Evolutionary conservation across 2,329 filamentous ascomycete genomes (phyloP), one percentile per base, ranked within the genome.

Genomic region (Apiospora pterosperma): DNA sequence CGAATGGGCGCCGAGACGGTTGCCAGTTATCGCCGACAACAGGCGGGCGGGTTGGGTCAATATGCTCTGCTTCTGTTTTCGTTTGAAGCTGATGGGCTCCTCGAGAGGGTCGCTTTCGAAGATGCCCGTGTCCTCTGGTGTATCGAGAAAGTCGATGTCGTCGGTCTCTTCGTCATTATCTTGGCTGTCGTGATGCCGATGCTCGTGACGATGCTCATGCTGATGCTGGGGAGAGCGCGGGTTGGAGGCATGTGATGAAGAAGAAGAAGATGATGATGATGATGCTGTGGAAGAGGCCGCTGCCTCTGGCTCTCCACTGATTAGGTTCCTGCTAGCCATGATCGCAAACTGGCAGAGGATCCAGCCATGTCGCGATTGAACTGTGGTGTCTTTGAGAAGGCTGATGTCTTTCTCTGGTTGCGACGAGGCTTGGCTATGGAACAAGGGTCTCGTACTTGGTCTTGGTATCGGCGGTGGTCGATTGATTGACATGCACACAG

Each of bases 61-160:
- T 62, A 79, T 73, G 34, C 78, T 78, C 52, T 81, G 78, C 66
- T 83, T 90, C 69, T 87, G 84, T 68, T 87, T 90, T 73, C 90
- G 88, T 80, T 92, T 92, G 79, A 92, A 93, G 38, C 90, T 90
- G 62, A 91, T 78, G 34, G 83, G 80, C 59, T 85, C 81, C 16
- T 55, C 79, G 65, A 89, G 76, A 23, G 88, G 86, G 73, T 90
- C 87, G 59, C 86, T 81, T 52, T 78, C 80, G 62, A 90, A 79
- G 39, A 87, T 68, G 64, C 58, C 59, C 34, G 39, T 66, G 41
- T 71, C 68, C 58, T 72, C 62, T 21, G 62, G 63, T 38, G 72
- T 69, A 68, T 68, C 69, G 34, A 71, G 66, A 62, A 71, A 71
- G 65, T 72, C 63, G 67, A 76, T 70, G 68, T 73, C 71, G 65